A percentile compares a stretch with the other conserved stretches of the same genome.
Conservation (phyloP, 1,284 basidiomycete species). For the Schizophyllum commune region DNA sequence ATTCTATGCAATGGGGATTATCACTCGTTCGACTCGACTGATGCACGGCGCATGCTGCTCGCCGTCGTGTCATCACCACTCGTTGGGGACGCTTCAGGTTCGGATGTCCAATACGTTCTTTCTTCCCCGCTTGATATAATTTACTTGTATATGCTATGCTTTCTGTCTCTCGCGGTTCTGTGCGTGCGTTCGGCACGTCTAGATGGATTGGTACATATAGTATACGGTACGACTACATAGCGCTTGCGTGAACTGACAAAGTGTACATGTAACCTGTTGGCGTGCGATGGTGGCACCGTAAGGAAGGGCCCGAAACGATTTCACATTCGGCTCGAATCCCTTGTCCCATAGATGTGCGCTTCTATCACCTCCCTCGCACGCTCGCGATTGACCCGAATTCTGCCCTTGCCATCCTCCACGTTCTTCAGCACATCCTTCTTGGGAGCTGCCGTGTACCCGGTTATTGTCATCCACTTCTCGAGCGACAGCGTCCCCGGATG, state of each 20-base stretch:
- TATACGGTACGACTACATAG: background rate
- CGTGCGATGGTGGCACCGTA: no score
- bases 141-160: background rate
- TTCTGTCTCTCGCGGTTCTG: background rate
- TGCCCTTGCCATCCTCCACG: conserved; percentile 4
- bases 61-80: background rate
- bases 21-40: background rate
- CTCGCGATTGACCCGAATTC: background rate
- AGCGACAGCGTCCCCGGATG: conserved; percentile 23
- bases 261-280: background rate
- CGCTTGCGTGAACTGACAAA: background rate
- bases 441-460: conserved; percentile 12
- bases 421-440: conserved; percentile 12
- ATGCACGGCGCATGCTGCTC: no score
- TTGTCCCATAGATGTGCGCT: no score
- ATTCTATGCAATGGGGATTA: background rate
- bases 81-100: background rate
- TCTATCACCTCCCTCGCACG: background rate
- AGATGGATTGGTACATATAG: background rate
- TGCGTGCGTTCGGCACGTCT: background rate
- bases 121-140: background rate
- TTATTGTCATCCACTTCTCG: conserved; percentile 20
- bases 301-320: no score
- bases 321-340: no score
- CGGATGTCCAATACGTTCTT: background rate